Conservation (phyloP, 73 alveolate species). For the Tetrahymena borealis region DNA sequence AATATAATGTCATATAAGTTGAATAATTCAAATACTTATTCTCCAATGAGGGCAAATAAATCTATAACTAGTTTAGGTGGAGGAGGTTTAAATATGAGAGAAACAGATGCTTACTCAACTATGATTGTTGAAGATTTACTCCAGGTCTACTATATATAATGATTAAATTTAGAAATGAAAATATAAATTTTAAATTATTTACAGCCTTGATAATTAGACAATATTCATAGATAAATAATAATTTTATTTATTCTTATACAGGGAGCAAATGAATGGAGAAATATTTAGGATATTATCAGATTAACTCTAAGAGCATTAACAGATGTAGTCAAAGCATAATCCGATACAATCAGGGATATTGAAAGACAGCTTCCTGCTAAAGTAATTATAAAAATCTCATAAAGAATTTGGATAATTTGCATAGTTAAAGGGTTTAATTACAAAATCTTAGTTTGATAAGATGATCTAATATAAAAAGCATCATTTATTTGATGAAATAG, state of each 20-base stretch:
- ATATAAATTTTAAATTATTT: too few relatives aligned
- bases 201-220: too few relatives aligned
- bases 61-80: neutral
- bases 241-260: neutral
- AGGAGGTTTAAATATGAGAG: neutral
- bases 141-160: neutral
- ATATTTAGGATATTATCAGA: slow-evolving; percentile 52
- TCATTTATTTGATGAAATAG: neutral
- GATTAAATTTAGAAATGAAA: neutral
- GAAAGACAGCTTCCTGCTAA: slow-evolving; percentile 50
- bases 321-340: slow-evolving; percentile 46
- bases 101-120: slow-evolving; percentile 15
- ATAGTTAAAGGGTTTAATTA: neutral
- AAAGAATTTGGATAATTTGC: neutral
- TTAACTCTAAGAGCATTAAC: slow-evolving; percentile 44
- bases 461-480: too few relatives aligned
- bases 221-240: too few relatives aligned
- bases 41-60: neutral
- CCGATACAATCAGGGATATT: slow-evolving; percentile 42
- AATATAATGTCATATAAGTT: neutral
- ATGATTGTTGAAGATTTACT: slow-evolving; percentile 28
- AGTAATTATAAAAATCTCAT: neutral
- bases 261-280: slow-evolving; percentile 52
- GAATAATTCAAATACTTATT: neutral
- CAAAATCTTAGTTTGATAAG: too few relatives aligned